Evolutionary conservation across 2,329 filamentous ascomycete species (phyloP), one percentile per base, ranked within the genome.

Genomic region (Fusarium fracticaudum): DNA sequence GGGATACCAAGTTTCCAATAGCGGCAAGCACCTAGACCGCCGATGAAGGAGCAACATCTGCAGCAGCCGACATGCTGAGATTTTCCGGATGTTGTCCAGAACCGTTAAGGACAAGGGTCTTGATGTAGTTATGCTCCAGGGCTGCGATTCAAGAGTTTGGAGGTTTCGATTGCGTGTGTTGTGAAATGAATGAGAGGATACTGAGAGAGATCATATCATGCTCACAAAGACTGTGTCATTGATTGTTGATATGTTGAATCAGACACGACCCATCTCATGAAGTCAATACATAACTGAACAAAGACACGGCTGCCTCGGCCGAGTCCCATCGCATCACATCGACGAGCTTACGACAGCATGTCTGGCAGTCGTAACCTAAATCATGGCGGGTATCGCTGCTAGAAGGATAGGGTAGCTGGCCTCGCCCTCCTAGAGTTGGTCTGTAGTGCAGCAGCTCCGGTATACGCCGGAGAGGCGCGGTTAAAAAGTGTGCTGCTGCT

Each of bases 21-120:
- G 72, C 58, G 68, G 72, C 68, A 72, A 72, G 60, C 64, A 69
- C 69, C 60, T 64, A 74, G 72, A 69, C 72, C 64, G 53, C 72
- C 48, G 33, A 67, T 50, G 53, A 57, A 59, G 57, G 33, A 67
- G 60, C 59, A 67, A 58, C 65, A 69, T 59, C 74, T 45, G 45
- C 22, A 71, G 70, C 54, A 64, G 62, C 54, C 58, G 58, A 67
- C 66, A 60, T 47, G 60, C 47, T 73, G 37, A 73, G 59, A 64
- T 67, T 73, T 73, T 26, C 57, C 22, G 37, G 60, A 50, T 67
- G 67, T 37, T 60, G 51, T 55, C 58, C 54, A 74, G 58, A 45
- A 53, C 54, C 44, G 54, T 66, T 61, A 45, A 57, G 5, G 67
- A 64, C 67, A 60, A 51, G 71, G 71, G 58, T 68, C 17, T 45